Base-by-base conservation (phyloP, 768 basidiomycete species). In the Lyophyllum semitale region DNA sequence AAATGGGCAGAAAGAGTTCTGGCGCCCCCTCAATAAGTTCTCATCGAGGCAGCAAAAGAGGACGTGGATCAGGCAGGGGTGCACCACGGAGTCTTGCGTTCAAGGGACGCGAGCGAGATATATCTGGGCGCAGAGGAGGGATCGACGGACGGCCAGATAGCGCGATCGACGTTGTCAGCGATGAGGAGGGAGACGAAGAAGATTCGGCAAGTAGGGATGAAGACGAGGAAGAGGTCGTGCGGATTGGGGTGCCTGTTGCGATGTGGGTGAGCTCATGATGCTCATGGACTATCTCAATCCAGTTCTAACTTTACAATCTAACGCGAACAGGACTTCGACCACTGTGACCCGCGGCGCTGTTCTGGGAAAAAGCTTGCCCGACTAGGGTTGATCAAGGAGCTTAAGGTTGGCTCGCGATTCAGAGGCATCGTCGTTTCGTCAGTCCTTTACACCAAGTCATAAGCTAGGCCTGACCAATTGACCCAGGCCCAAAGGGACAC, bases 361-460 rank as follows among this genome's bases (percentile, higher is more conserved):
- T 82, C 81, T 26, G 97, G 97, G 3, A 98, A 97, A 77, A 95
- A 92, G 67, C 84, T 99, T 5, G 79, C 92, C 2, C 78, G 97
- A 8, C 80, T 93, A 17, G 91, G 92, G 2, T 73, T 99, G 22
- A 89, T 98, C 67, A 85, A 82, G 56, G 87, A 92, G 51, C 84
- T 99, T 53, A 79, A 84, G 53, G 82, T 98, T 12, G 95, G 95
- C 0, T 78, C 88, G 30, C 80, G 91, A 41, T 98, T 98, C 69
- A 79, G 91, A 66, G 97, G 97, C 8, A 74, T 98, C 44, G 96
- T 98, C 29, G 83, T 99, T 61, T 95, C 95, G 95, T 98, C 71
- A 73, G 93, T 76, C 57, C 33, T 41, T 38, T 50, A 32, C 40
- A 13, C 17, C 63, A 25, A 22, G 42, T 43, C 51, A 12, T 23